Evolutionary conservation across 2,329 filamentous ascomycete genomes (phyloP), one percentile per base, ranked within the genome.

Genomic region (Monilinia polystroma): DNA sequence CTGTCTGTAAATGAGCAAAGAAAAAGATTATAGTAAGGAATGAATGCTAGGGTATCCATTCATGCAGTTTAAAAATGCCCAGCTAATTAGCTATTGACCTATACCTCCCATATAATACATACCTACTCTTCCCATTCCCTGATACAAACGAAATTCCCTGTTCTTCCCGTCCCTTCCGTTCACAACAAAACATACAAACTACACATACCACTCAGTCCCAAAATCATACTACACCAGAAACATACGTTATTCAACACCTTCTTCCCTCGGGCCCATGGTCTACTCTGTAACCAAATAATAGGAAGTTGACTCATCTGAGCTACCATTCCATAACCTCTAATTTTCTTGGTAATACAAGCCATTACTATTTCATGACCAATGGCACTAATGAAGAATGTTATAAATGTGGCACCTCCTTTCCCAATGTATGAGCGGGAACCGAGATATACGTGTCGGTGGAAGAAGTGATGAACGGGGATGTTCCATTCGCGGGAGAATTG

Each of bases 401-500:
- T 91, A 69, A 93, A 80, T 35, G 93, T 98, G 35, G 95, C 93
- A 66, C 90, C 82, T 20, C 85, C 83, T 67, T 88, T 87, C 26
- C 92, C 93, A 73, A 96, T 88, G 72, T 90, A 87, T 16, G 88
- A 87, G 12, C 91, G 84, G 16, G 89, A 90, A 2, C 93, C 93
- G 67, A 87, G 90, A 79, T 98, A 99, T 70, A 99, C 94, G 78
- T 99, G 95, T 32, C 95, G 86, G 10, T 93, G 89, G 74, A 98
- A 90, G 81, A 97, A 99, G 76, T 93, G 90, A 80, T 98, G 95
- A 8, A 97, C 94, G 55, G 94, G 94, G n/a, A 96, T 87, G 77
- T 98, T 98, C 94, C 95, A 98, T 81, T 97, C 91, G 71, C 93
- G 87, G 14, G 89, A 93, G 79, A 98, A 99, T 79, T 97, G 93